Evolutionary conservation across 148 eudicot genomes (phyloP), one percentile per base, ranked within the genome.

Genomic region (Mesembryanthemum crystallinum): DNA sequence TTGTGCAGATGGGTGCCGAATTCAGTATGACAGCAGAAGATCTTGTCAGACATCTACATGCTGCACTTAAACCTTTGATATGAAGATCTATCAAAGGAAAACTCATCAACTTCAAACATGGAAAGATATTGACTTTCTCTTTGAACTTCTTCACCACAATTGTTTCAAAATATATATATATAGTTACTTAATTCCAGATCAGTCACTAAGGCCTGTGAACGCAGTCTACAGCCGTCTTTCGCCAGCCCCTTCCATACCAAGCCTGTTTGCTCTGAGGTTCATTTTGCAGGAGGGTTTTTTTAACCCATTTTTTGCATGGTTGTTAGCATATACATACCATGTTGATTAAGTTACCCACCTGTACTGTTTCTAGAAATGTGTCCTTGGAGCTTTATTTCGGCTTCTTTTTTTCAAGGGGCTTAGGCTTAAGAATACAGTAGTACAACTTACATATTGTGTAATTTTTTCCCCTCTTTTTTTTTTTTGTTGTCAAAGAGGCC

Each of bases 1-100:
- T 47, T 75, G 33, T 81, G 89, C 97, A 92, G 97, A 89, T 85
- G 86, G 81, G 82, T 58, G 76, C 39, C 9, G 86, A 78, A 42
- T 85, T 85, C 82, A 59, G 65, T 43, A 75, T 84, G 86, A 74
- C 86, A 76, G 75, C 79, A 69, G 86, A 84, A 75, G 92, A 89
- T 68, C 73, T 92, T 21, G 85, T 85, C 70, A 88, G 80, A 80
- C 67, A 87, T 71, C 73, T 92, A 43, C 84, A 83, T 58, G 69
- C 78, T 20, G 81, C 81, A 28, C 73, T 88, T 27, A 83, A 78
- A 23, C 65, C 35, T 47, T 82, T 80, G 30, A 55, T 76, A 65
- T 86, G 83, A 82, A 43, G 7, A 59, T 35, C 39, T 6, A 35
- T 35, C 39, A 35, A 57, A 74, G 69, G 30, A 51, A 59, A 60